Evolutionary conservation across 176 grass and related monocot genomes (phyloP).

Genomic region (Triticum timopheevii): DNA sequence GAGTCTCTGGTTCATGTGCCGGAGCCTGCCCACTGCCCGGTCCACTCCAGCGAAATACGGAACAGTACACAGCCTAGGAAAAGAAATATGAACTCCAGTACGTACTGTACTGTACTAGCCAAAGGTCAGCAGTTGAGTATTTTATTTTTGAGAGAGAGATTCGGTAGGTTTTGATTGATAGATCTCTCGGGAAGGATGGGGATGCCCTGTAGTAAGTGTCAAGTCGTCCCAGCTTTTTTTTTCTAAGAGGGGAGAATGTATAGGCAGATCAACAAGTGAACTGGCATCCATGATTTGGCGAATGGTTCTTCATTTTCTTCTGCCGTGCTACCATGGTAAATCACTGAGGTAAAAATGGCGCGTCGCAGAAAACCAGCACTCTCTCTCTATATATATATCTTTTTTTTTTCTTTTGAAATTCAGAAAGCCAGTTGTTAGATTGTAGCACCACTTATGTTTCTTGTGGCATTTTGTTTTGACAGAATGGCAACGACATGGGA

Average conservation of each 20-base stretch:
- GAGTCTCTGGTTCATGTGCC: constrained; percentile 26
- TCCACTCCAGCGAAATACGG: constrained; percentile 33
- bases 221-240: not conserved
- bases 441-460: not conserved
- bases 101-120: not conserved
- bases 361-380: not conserved
- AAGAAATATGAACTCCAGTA: not conserved
- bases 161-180: constrained; percentile 32
- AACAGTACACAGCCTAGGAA: constrained; percentile 23
- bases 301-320: constrained; percentile 11
- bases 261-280: constrained; percentile 17
- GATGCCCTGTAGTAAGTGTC: not conserved
- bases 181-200: constrained; percentile 36
- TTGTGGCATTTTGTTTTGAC: not conserved
- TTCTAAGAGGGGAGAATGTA: not conserved
- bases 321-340: constrained; percentile 13
- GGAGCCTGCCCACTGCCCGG: not conserved
- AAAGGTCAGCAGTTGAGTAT: constrained; percentile 8
- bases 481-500: too few species aligned
- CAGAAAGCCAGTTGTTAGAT: too few species aligned
- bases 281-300: not conserved
- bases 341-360: constrained; percentile 18
- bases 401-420: not conserved
- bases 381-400: not conserved
- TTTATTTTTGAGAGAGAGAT: constrained; percentile 26